phyloP scores from a whole-genome alignment of 305 asterid genomes.

The Solanum hybrid region DNA sequence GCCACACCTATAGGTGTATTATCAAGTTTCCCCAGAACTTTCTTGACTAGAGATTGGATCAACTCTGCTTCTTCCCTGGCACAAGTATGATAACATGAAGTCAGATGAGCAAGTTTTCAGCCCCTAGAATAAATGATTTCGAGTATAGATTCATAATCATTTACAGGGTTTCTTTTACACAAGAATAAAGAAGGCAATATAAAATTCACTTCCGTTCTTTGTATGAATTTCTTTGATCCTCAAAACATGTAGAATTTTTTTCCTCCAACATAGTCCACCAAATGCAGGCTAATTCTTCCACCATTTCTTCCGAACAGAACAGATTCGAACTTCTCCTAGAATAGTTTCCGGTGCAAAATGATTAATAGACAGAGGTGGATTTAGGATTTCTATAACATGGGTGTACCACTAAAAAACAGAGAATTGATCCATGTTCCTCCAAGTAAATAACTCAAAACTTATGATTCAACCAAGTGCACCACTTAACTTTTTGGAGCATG shows the following conservation, averaged over 20 bases:
- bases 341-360: neutral
- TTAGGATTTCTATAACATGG: neutral
- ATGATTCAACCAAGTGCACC: neutral
- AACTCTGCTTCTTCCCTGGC: slow-evolving; percentile 16
- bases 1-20: slow-evolving; percentile 26
- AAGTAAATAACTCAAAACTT: neutral
- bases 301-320: neutral
- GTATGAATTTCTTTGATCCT: neutral
- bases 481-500: neutral
- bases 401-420: neutral
- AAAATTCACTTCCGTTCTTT: neutral
- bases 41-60: slow-evolving; percentile 15
- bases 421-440: neutral
- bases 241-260: neutral
- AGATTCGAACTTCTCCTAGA: neutral
- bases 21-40: slow-evolving; percentile 14
- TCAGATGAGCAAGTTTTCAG: neutral
- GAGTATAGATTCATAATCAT: neutral
- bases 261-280: neutral
- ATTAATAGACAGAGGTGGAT: neutral
- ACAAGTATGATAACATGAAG: neutral
- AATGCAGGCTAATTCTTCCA: neutral
- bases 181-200: neutral
- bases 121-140: neutral
- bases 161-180: neutral